A percentile compares a stretch with the other conserved stretches of the same genome.
phyloP scores from a whole-genome alignment of 2,329 filamentous ascomycete species.

The Davidsoniella eucalypti region DNA sequence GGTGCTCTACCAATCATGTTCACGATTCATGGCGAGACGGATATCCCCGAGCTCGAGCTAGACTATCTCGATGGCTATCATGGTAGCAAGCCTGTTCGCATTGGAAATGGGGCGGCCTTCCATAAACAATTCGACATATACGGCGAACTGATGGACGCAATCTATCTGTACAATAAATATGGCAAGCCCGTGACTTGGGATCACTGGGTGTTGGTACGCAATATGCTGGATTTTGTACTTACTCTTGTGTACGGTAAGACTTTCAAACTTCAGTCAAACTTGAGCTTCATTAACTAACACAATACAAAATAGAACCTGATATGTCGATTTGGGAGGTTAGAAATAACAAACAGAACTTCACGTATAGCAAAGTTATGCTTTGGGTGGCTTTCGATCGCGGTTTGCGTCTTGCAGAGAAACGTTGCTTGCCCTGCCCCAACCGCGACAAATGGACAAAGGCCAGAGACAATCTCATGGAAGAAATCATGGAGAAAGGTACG shows the following conservation, averaged over 20 bases:
- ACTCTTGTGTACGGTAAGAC: conserved; percentile 41
- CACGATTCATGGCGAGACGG: conserved; percentile 56
- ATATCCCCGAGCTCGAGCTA: conserved; percentile 55
- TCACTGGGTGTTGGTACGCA: conserved; percentile 53
- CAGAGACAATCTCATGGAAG: conserved; percentile 53
- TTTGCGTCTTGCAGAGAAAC: conserved; percentile 55
- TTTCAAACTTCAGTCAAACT: no score
- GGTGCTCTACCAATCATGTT: conserved; percentile 66
- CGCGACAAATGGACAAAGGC: conserved; percentile 47
- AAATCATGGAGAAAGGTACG: conserved; percentile 54
- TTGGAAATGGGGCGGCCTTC: conserved; percentile 61
- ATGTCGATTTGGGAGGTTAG: conserved; percentile 78
- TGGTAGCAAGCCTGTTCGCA: conserved; percentile 53
- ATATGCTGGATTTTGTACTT: conserved; percentile 57
- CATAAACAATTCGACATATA: conserved; percentile 70
- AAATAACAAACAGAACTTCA: conserved; percentile 59
- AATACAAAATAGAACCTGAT: conserved; percentile 36
- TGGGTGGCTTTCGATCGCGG: conserved; percentile 70
- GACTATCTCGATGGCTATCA: conserved; percentile 57
- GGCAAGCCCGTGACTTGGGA: conserved; percentile 64
- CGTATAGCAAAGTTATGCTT: conserved; percentile 70
- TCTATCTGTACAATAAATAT: conserved; percentile 67
- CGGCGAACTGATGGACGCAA: conserved; percentile 59
- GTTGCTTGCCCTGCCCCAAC: conserved; percentile 59
- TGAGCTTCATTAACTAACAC: conserved; percentile 11